Percentiles rank a stretch among this genome's conserved stretches.
Conservation (phyloP, 345 rosid species). For the Heritiera fomes region DNA sequence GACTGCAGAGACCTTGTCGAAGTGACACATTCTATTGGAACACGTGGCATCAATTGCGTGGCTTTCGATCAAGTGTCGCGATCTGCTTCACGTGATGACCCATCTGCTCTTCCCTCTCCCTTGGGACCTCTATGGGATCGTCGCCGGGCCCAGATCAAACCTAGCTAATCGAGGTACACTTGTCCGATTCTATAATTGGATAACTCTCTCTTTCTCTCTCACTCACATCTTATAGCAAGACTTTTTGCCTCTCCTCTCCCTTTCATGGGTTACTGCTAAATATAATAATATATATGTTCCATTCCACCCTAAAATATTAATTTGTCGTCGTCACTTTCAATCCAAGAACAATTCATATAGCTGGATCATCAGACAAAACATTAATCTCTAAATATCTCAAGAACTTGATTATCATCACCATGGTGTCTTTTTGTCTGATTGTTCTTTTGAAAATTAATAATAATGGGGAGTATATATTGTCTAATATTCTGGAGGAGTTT, state of each 20-base stretch:
- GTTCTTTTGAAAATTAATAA: neutral
- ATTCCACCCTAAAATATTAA: neutral
- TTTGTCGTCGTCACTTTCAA: neutral
- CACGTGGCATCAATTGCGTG: constrained; percentile 7
- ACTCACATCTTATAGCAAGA: neutral
- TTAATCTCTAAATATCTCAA: neutral
- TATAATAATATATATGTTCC: neutral
- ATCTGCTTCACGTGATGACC: constrained; percentile 13
- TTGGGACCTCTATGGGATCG: constrained; percentile 1
- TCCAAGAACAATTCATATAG: neutral
- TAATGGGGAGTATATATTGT: neutral
- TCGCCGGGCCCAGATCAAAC: too few species aligned
- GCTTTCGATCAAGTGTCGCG: neutral
- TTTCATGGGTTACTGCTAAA: neutral
- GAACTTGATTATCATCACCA: neutral
- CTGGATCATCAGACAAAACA: neutral
- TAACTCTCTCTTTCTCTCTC: neutral
- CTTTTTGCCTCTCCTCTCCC: neutral
- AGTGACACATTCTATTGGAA: neutral
- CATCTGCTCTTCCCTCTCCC: constrained; percentile 2
- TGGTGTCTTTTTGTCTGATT: neutral
- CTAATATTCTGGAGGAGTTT: neutral
- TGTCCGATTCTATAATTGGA: neutral
- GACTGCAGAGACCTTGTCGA: neutral
- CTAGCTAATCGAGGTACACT: neutral